Base-by-base conservation (phyloP, 352 stramenopile genomes). In the Pythium pyrilobum region DNA sequence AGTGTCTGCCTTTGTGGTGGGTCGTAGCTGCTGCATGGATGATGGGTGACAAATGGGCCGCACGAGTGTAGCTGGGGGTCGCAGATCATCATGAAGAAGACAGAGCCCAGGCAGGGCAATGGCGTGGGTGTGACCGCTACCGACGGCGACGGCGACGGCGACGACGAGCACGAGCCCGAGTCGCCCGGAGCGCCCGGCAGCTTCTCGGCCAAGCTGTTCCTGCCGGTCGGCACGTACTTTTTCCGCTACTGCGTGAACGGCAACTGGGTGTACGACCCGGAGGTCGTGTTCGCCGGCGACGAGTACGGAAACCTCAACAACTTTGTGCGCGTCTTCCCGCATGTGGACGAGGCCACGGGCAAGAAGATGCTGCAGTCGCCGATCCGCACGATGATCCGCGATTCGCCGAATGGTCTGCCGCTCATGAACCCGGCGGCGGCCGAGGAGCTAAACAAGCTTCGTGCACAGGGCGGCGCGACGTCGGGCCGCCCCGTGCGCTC, bases 301-400 rank as follows among this genome's bases (percentile, higher is more conserved):
- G 80, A 85, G 54, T 93, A 90, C 52, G 82, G 82, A n/a, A 93
- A 93, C 56, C 66, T 93, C 43, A 93, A 93, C 58, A 93, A 93
- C 55, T 90, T 93, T 32, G 85, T 93, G 54, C 82, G 66, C 42
- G 77, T 93, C 45, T 64, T 59, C 42, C 40, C 56, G 18, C 56
- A 43, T 15, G 42, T 63, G 4, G 42, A 59, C 21, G 33, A 44
- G 9, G 52, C 54, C 1, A 39, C 59, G 0, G 61, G 69, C 40
- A 62, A 76, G 41, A 87, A 85, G 48, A 37, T 56, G 0, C 24
- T 89, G 23, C 79, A 92, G 48, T 59, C 48, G 15, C 76, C 82
- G 9, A 72, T 86, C 34, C 66, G 58, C 46, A 92, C 82, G 21
- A 92, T 92, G 55, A 69, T 92, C 34, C 79, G 82, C 21, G 73